Evolutionary conservation across 1,284 basidiomycete genomes (phyloP), one percentile per base, ranked within the genome.

Genomic region (Ganoderma sp.): DNA sequence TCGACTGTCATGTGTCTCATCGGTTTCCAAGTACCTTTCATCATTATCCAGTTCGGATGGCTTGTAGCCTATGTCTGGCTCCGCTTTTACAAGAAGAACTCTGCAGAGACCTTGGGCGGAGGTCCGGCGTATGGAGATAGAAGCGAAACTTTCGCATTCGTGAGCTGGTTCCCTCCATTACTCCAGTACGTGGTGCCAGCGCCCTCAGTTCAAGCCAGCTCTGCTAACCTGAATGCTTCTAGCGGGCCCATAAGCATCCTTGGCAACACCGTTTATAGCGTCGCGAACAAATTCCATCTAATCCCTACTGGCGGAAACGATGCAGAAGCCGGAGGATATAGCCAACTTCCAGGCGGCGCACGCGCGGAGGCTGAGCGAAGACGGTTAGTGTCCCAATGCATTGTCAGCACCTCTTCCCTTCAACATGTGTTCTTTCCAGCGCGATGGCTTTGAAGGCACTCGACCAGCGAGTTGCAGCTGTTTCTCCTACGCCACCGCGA

Each of bases 11-110:
- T 97, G 80, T 94, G 93, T 74, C 74, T 99, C 63, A 72, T 98
- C 61, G 95, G 97, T 41, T 94, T 92, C 79, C 94, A 96, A 75
- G 94, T 93, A 66, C 98, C 98, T 0, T 99, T 91, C 84, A 97
- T 99, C 67, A 85, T 98, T 74, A 97, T 99, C 73, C 97, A 99
- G 78, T 99, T 98, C 78, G 97, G 96, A 19, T 99, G 98, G 95
- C 92, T 99, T 70, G 91, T 97, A 9, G 88, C 93, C 34, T 99
- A 96, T 92, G 85, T 95, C 64, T 99, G 98, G 81, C 86, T 99
- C 45, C 90, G 97, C 43, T 99, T 99, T 85, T 96, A 98, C 86
- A 98, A 98, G 82, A 90, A 92, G 77, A 93, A 91, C 71, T 77
- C 81, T 2, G 81, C 79, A 41, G 92, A 94, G 63, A 78, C 85